A percentile compares a stretch with the other conserved stretches of the same genome.
phyloP scores from a whole-genome alignment of 768 basidiomycete species.

The Cubamyces lactineus region DNA sequence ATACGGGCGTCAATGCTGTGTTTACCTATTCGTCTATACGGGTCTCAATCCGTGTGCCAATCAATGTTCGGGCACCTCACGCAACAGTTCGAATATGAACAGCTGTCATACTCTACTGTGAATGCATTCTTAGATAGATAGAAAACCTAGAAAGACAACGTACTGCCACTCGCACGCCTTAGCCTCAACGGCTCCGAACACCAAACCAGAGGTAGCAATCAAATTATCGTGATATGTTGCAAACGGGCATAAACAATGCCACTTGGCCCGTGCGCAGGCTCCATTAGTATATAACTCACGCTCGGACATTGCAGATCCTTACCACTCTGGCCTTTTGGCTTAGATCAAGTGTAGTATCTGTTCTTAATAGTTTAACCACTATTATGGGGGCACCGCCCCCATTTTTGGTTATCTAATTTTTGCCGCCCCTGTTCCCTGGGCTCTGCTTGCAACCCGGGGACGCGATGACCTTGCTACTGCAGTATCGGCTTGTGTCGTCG shows the following conservation, averaged over 20 bases:
- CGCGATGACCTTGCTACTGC: conserved; percentile 38
- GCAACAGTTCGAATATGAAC: no score
- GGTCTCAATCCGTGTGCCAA: no score
- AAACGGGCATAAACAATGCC: conserved; percentile 15
- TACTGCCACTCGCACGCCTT: no score
- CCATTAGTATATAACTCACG: conserved; percentile 8
- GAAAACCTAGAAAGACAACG: no score
- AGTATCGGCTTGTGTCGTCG: conserved; percentile 38
- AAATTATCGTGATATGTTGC: background rate
- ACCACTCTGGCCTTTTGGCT: conserved; percentile 69
- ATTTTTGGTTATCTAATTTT: conserved; percentile 41
- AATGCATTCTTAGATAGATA: no score
- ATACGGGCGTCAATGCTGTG: no score
- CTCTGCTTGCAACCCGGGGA: conserved; percentile 37
- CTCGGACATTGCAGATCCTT: conserved; percentile 26
- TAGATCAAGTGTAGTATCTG: conserved; percentile 82
- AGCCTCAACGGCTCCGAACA: no score
- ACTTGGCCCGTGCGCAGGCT: conserved; percentile 19
- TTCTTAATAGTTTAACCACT: conserved; percentile 59
- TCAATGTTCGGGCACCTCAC: no score
- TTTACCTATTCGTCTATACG: no score
- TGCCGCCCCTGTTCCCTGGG: conserved; percentile 36
- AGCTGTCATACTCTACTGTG: no score
- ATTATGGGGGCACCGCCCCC: conserved; percentile 42
- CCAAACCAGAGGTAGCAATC: no score